These are phyloP conservation scores for Fomitopsis schrenkii DNA, from an alignment of 1,284 basidiomycete species.

Conservation along the genomic window DNA sequence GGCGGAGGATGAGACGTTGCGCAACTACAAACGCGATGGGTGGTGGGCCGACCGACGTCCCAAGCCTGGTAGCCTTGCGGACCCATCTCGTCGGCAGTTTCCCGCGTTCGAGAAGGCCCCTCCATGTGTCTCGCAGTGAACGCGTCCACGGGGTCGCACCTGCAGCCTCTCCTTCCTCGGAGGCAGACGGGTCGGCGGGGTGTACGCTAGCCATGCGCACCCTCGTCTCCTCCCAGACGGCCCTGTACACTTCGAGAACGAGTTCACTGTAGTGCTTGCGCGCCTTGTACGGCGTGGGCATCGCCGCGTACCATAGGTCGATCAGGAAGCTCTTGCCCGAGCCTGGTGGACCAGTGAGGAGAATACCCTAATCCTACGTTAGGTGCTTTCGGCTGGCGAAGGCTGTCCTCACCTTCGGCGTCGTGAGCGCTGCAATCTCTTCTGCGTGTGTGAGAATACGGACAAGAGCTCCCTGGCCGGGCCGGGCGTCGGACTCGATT, in stretches of 20 bases:
- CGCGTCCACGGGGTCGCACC: constrained; percentile 29
- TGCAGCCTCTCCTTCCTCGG: constrained; percentile 15
- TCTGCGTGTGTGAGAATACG: constrained; percentile 52
- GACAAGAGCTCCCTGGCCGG: constrained; percentile 36
- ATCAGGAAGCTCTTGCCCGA: constrained; percentile 73
- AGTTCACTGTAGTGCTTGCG: constrained; percentile 69
- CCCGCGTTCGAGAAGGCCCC: constrained; percentile 29
- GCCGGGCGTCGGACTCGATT: neutral
- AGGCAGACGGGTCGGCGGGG: constrained; percentile 3
- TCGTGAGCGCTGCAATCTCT: constrained; percentile 52
- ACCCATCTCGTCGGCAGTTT: constrained; percentile 38
- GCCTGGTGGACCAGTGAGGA: constrained; percentile 75
- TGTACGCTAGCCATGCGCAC: constrained; percentile 32
- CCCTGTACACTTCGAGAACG: constrained; percentile 64
- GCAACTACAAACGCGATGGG: constrained; percentile 43
- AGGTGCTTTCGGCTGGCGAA: neutral
- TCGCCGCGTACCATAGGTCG: constrained; percentile 58
- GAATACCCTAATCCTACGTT: constrained; percentile 50
- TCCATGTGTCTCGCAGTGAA: constrained; percentile 34
- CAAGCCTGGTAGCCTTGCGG: constrained; percentile 15
- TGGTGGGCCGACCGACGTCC: constrained; percentile 17
- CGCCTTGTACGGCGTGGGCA: constrained; percentile 57
- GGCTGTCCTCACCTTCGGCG: constrained; percentile 45
- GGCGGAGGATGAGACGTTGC: constrained; percentile 43
- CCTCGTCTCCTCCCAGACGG: constrained; percentile 55